Evolutionary conservation across 2,329 filamentous ascomycete genomes (phyloP), one percentile per base, ranked within the genome.

Genomic region (Aureobasidium musti): DNA sequence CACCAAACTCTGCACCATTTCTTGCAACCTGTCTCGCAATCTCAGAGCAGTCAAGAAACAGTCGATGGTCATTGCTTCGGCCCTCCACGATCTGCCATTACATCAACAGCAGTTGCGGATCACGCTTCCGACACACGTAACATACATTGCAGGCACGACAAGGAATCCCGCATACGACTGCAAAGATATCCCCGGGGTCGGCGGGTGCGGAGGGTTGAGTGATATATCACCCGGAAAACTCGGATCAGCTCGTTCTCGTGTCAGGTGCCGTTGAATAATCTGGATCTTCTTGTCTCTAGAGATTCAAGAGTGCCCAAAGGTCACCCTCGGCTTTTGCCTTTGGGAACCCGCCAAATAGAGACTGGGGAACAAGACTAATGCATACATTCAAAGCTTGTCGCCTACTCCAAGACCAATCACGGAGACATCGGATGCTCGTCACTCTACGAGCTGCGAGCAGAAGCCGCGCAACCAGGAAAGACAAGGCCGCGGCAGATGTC

Each of bases 401-500:
- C 1, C 5, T 30, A 2, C 23, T 19, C 39, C 54, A 59, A 59
- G 14, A 21, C 54, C 54, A 59, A 59, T 59, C 54, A 59, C 54
- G 54, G 54, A 59, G 26, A 45, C 37, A 59, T 59, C 21, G 45
- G 45, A 28, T 49, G 37, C 28, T 33, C 35, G 37, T 57, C 53
- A 57, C 35, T 14, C 17, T 39, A 3, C 3, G 17, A 59, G 14
- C 43, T 59, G 54, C 23, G 54, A 13, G 54, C 39, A 47, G 23
- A 33, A 30, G 54, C 54, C 54, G 54, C 54, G 54, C 54, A 59
- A 45, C 54, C 54, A 59, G 53, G 54, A 37, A 59, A 59, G 54
- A 59, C 54, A 45, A 28, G 21, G 53, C 53, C 53, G 53, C 53
- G 53, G 53, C 53, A 57, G 53, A 57, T 28, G 37, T 4, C 13